A percentile compares a stretch with the other conserved stretches of the same genome.
Evolutionary conservation across 2,329 filamentous ascomycete species (phyloP).

Genomic region (Hymenoscyphus scutula): DNA sequence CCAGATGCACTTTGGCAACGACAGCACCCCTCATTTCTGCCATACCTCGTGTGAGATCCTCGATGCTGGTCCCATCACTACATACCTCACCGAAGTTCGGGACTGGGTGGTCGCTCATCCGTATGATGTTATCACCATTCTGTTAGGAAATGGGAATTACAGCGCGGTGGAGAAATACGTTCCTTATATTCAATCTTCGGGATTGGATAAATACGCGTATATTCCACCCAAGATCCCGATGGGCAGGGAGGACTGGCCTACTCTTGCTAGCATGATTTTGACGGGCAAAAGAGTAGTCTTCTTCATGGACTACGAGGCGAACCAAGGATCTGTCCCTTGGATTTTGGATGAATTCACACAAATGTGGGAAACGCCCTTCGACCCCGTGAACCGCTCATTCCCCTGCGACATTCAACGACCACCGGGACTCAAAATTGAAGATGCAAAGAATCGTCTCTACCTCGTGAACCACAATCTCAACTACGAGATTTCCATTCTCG

Average conservation of each 20-base stretch:
- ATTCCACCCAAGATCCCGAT: slow-evolving; percentile 69
- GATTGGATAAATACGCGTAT: slow-evolving; percentile 72
- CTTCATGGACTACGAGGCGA: slow-evolving; percentile 78
- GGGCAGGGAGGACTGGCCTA: slow-evolving; percentile 76
- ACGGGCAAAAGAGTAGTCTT: slow-evolving; percentile 69
- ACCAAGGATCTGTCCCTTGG: slow-evolving; percentile 77
- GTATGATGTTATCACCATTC: slow-evolving; percentile 82
- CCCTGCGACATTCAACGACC: slow-evolving; percentile 79
- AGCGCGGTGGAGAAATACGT: slow-evolving; percentile 62
- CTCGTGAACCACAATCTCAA: slow-evolving; percentile 92
- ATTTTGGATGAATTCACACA: slow-evolving; percentile 84
- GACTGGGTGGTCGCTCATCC: slow-evolving; percentile 74
- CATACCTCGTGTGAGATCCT: slow-evolving; percentile 81
- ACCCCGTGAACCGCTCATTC: slow-evolving; percentile 55
- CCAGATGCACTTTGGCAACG: slow-evolving; percentile 61
- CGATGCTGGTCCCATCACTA: slow-evolving; percentile 73
- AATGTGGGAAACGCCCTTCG: slow-evolving; percentile 87
- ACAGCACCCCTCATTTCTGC: slow-evolving; percentile 68
- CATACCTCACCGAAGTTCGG: slow-evolving; percentile 67
- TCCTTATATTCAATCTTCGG: slow-evolving; percentile 66
- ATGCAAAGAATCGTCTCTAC: slow-evolving; percentile 65
- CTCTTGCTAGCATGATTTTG: slow-evolving; percentile 73
- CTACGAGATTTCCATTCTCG: slow-evolving; percentile 66
- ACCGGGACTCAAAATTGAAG: slow-evolving; percentile 55
- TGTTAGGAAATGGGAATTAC: slow-evolving; percentile 82